phyloP scores from a whole-genome alignment of 106 monocot species.

The Allium fistulosum region DNA sequence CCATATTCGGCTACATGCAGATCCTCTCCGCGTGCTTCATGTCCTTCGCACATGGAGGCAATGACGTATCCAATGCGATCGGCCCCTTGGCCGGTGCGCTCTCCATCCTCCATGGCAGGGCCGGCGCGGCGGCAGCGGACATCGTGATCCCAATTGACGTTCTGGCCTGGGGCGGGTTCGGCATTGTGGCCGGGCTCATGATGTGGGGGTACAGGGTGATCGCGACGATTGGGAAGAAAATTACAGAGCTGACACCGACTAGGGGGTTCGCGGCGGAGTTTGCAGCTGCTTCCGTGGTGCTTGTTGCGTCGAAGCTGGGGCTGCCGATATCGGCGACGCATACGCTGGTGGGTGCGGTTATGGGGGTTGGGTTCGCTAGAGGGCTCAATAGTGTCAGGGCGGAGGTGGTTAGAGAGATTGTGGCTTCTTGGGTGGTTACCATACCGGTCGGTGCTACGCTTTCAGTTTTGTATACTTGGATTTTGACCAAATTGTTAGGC shows the following conservation, averaged over 20 bases:
- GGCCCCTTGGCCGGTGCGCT: conserved; percentile 90
- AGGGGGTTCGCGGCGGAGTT: conserved; percentile 97
- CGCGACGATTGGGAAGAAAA: conserved; percentile 94
- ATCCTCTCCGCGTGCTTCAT: conserved; percentile 98
- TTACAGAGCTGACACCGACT: conserved; percentile 93
- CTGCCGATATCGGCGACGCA: conserved; percentile 97
- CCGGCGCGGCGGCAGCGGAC: conserved; percentile 27
- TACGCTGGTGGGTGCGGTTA: conserved; percentile 92
- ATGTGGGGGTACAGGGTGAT: conserved; percentile 98
- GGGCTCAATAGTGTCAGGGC: conserved; percentile 80
- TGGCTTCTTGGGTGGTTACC: conserved; percentile 82
- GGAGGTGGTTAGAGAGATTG: conserved; percentile 80
- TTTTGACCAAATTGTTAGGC: conserved; percentile 50
- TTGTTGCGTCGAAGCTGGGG: conserved; percentile 86
- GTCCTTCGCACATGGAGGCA: conserved; percentile 97
- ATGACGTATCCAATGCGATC: conserved; percentile 96
- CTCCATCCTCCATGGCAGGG: conserved; percentile 55
- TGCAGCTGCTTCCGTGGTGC: conserved; percentile 91
- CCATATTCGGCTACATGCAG: conserved; percentile 98
- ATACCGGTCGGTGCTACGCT: conserved; percentile 83
- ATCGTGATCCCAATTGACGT: conserved; percentile 89
- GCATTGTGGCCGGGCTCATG: conserved; percentile 93
- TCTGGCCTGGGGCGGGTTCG: conserved; percentile 97
- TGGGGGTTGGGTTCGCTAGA: conserved; percentile 95
- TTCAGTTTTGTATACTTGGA: conserved; percentile 65